These are phyloP conservation scores for Penicillium digitatum DNA, from an alignment of 2,329 filamentous ascomycete species.

Conservation along the genomic window DNA sequence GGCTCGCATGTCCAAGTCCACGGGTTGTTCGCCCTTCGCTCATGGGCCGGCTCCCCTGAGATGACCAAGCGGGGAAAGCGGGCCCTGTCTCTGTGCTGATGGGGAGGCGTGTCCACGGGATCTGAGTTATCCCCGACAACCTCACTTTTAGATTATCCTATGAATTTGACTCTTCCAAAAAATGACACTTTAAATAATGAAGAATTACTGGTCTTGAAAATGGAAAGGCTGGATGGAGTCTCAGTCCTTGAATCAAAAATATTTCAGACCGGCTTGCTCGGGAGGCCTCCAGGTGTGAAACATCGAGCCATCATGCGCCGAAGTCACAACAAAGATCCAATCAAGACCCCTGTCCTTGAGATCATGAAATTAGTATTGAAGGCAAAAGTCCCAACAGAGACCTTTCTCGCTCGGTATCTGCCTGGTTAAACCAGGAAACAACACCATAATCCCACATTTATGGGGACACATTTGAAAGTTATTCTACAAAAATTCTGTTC, in stretches of 20 bases:
- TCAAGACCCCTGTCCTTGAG: neutral
- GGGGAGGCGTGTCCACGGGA: too few species aligned
- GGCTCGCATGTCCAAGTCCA: neutral
- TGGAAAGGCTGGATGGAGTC: too few species aligned
- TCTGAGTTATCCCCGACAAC: too few species aligned
- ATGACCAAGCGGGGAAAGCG: neutral
- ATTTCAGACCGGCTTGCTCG: neutral
- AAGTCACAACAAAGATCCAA: neutral
- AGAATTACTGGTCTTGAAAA: too few species aligned
- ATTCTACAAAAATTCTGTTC: neutral
- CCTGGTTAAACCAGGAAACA: neutral
- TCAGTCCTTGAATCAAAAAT: too few species aligned
- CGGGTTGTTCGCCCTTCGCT: neutral
- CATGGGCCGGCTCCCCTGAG: neutral
- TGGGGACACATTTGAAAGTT: neutral
- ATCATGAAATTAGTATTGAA: neutral
- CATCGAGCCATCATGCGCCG: neutral
- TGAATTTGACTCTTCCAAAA: too few species aligned
- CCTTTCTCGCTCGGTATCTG: neutral
- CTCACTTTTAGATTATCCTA: too few species aligned
- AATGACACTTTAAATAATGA: too few species aligned
- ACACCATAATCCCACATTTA: neutral
- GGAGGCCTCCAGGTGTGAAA: neutral
- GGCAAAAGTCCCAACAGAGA: neutral
- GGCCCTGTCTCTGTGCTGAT: too few species aligned